Conservation (phyloP, 768 basidiomycete genomes). For the Leccinum imitatum region DNA sequence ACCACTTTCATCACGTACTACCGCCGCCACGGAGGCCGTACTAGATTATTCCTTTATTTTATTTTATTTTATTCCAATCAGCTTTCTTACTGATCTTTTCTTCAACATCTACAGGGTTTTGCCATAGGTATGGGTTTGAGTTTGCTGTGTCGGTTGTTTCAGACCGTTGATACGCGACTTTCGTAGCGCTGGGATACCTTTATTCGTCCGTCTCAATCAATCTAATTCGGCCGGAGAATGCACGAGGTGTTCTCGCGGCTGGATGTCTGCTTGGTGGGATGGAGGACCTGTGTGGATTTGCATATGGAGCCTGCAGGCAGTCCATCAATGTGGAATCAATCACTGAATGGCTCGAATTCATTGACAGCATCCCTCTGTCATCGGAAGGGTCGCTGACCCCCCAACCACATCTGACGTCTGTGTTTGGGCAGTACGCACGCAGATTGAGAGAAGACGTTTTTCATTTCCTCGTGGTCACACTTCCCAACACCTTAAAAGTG, state of each 20-base stretch:
- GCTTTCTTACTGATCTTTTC: slow-evolving; percentile 3
- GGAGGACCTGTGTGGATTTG: slow-evolving; percentile 78
- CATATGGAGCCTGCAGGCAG: slow-evolving; percentile 74
- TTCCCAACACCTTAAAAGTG: slow-evolving; percentile 65
- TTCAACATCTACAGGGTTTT: slow-evolving; percentile 52
- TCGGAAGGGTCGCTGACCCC: slow-evolving; percentile 49
- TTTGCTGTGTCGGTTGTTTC: slow-evolving; percentile 8
- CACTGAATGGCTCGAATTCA: slow-evolving; percentile 73
- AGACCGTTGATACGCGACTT: slow-evolving; percentile 21
- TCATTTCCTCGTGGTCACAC: slow-evolving; percentile 71
- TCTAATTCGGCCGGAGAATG: slow-evolving; percentile 72
- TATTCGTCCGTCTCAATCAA: slow-evolving; percentile 72
- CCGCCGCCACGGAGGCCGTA: slow-evolving; percentile 23
- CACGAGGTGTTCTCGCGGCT: slow-evolving; percentile 81
- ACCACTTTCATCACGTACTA: slow-evolving; percentile 15
- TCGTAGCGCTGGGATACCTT: slow-evolving; percentile 72
- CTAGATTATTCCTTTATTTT: slow-evolving; percentile 18
- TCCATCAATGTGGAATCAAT: slow-evolving; percentile 78
- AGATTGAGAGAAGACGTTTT: slow-evolving; percentile 74
- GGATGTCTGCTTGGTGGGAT: slow-evolving; percentile 84
- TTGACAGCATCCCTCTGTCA: slow-evolving; percentile 52
- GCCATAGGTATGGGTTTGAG: slow-evolving; percentile 55
- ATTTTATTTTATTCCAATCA: not conserved
- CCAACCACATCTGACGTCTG: slow-evolving; percentile 48
- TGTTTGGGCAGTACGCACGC: slow-evolving; percentile 79